Conservation (phyloP, 2,329 filamentous ascomycete genomes). For the Pyrenophora graminea region DNA sequence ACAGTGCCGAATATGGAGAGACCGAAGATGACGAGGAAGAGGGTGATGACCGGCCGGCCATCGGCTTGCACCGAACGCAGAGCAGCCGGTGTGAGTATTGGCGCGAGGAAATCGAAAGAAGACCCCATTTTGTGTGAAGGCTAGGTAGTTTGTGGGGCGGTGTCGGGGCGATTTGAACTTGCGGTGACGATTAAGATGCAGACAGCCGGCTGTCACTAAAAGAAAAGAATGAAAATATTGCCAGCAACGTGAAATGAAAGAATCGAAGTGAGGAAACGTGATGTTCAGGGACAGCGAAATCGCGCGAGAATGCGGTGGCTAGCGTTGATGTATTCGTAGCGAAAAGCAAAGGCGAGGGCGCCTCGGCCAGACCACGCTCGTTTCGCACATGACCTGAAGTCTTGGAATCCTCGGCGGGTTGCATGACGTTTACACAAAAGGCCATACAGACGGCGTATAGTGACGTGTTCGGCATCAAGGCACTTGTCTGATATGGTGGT, state of each 20-base stretch:
- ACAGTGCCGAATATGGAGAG: constrained; percentile 49
- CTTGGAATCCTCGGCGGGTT: constrained; percentile 9
- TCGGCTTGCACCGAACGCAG: constrained; percentile 49
- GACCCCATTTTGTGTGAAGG: constrained; percentile 22
- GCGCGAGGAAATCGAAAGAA: constrained; percentile 35
- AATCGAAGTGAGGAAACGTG: constrained; percentile 13
- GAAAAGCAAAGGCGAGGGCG: constrained; percentile 19
- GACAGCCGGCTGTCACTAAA: constrained; percentile 31
- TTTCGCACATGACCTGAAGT: constrained; percentile 30
- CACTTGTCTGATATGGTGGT: constrained; percentile 18
- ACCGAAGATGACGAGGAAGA: constrained; percentile 77
- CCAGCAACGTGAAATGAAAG: constrained; percentile 11
- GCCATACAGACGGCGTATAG: constrained; percentile 23
- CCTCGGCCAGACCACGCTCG: constrained; percentile 29
- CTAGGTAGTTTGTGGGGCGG: neutral
- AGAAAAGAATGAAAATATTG: constrained; percentile 9
- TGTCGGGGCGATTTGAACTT: neutral
- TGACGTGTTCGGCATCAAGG: constrained; percentile 11
- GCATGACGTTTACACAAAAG: constrained; percentile 25
- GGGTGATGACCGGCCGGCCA: constrained; percentile 83
- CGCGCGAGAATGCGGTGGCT: constrained; percentile 17
- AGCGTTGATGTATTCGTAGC: constrained; percentile 17
- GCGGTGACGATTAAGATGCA: constrained; percentile 1
- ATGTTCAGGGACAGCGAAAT: constrained; percentile 17
- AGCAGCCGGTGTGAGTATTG: constrained; percentile 39